Conservation (phyloP, 2,329 filamentous ascomycete species). For the Tolypocladium tundrense region DNA sequence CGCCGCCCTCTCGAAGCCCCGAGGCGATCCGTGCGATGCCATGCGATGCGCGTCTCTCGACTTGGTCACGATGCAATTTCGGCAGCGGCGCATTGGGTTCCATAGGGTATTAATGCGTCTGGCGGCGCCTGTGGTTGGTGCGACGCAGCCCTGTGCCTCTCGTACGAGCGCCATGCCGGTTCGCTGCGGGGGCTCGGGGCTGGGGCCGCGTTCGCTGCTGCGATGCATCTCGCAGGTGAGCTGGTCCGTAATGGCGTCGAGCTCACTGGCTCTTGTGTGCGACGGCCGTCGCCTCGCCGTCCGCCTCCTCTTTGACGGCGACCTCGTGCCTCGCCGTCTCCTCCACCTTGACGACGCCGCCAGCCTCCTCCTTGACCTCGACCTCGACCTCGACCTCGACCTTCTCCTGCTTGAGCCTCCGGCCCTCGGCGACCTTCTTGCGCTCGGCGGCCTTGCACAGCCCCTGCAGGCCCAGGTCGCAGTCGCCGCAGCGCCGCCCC, state of each 20-base stretch:
- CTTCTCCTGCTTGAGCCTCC: constrained; percentile 29
- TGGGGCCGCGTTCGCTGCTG: neutral
- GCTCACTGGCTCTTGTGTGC: neutral
- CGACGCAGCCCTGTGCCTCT: neutral
- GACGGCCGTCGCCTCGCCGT: neutral
- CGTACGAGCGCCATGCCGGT: neutral
- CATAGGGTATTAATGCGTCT: constrained; percentile 1
- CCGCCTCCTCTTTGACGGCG: neutral
- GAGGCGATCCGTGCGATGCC: neutral
- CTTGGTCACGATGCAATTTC: neutral
- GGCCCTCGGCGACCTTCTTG: constrained; percentile 49
- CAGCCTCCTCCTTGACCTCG: constrained; percentile 11
- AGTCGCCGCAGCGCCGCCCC: constrained; percentile 73
- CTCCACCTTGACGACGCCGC: constrained; percentile 17
- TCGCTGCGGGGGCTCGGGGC: neutral
- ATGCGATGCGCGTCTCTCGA: neutral
- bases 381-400: constrained; percentile 5
- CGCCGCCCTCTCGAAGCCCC: neutral
- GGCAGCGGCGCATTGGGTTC: neutral
- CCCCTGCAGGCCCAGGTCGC: constrained; percentile 64
- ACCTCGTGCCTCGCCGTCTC: constrained; percentile 1
- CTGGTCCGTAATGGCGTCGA: neutral
- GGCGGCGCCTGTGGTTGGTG: neutral
- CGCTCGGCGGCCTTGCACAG: constrained; percentile 66
- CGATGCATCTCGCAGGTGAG: neutral